phyloP scores from a whole-genome alignment of 2,329 filamentous ascomycete species.

The Zymoseptoria brevis region DNA sequence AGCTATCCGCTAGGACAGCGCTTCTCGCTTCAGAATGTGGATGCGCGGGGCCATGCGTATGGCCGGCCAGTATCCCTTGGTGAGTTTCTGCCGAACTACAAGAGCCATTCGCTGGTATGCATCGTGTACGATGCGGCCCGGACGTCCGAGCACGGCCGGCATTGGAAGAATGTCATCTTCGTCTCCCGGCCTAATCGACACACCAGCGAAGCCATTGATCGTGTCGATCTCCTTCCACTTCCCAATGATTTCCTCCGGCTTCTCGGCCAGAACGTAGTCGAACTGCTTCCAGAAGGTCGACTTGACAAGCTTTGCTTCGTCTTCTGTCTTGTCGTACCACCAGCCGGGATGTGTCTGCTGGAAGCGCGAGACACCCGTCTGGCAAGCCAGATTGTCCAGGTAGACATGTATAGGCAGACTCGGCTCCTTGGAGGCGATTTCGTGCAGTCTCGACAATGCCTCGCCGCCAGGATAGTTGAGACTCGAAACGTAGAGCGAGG shows the following conservation, averaged over 20 bases:
- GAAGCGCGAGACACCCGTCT: conserved; percentile 56
- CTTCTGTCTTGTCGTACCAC: conserved; percentile 54
- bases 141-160: conserved; percentile 8
- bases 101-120: conserved; percentile 12
- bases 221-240: conserved; percentile 46
- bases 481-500: conserved; percentile 68
- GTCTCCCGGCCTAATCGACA: conserved; percentile 38
- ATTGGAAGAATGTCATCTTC: conserved; percentile 16
- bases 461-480: conserved; percentile 91
- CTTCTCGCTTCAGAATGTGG: conserved; percentile 39
- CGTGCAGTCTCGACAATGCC: conserved; percentile 51
- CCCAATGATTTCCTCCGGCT: conserved; percentile 40
- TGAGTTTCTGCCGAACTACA: conserved; percentile 26
- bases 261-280: conserved; percentile 52
- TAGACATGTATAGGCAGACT: conserved; percentile 34
- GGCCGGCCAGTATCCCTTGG: conserved; percentile 49
- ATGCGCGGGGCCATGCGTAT: conserved; percentile 48
- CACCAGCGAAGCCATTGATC: conserved; percentile 45
- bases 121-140: conserved; percentile 7
- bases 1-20: conserved; percentile 7
- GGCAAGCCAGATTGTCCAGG: conserved; percentile 54
- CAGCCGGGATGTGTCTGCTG: conserved; percentile 41
- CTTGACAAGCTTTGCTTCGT: conserved; percentile 40
- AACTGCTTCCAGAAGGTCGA: conserved; percentile 51
- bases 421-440: conserved; percentile 10